Base-by-base conservation (phyloP, 176 grass and related monocot species). In the Oryza rufipogon region DNA sequence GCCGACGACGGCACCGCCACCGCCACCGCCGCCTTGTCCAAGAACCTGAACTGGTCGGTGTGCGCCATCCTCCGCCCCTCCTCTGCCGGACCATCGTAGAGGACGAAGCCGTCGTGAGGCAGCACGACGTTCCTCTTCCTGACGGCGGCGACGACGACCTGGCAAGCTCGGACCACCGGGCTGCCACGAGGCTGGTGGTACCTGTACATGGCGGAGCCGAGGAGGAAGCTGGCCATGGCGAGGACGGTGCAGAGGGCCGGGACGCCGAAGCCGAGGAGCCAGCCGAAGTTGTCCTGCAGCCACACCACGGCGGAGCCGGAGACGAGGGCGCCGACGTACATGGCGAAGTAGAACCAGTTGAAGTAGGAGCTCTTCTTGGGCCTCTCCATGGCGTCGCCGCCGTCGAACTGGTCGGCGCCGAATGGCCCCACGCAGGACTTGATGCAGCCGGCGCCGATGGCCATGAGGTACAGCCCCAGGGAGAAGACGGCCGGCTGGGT, bases 11-110 rank as follows among this genome's bases (percentile, higher is more conserved):
- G 39, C 41, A 7, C 9, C 41, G 41, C 41, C 41, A 78, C 34
- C 13, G 83, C 68, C 51, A 82, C 64, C n/a, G 90, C 84, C 64
- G 90, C 90, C 78, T 89, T 89, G 74, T 89, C 83, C 52, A 92
- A 42, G 39, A 92, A 86, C 46, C 83, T 92, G 73, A 54, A 44
- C 32, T 51, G 48, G 14, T 51, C 48, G 13, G 48, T 51, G 48
- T 66, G 26, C 10, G 14, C 9, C 13, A 4, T 1, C 64, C 26
- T 64, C 22, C 6, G 64, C 26, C 26, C 4, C 48, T 4, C 11
- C 13, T 6, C 25, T 1, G 64, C 7, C 10, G 64, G 28, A 30
- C 9, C 64, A 6, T 88, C 71, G 68, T 67, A 73, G 30, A 88
- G 90, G 80, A 83, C 58, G 86, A 79, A 80, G 15, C 26, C 61